phyloP scores from a whole-genome alignment of 2,329 filamentous ascomycete genomes.

The Daldinia sp. region DNA sequence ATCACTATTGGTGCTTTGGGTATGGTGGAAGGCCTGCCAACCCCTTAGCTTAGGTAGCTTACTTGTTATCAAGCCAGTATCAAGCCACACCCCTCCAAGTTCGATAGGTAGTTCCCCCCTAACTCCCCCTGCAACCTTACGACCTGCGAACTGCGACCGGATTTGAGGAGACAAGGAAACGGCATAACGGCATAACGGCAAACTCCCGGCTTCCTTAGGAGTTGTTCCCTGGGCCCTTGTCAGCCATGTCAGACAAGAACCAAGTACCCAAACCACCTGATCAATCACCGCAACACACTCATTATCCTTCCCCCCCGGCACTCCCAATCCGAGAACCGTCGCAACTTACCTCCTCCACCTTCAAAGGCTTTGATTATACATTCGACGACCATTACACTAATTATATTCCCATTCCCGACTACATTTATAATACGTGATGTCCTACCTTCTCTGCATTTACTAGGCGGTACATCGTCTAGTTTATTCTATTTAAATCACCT shows the following conservation, averaged over 20 bases:
- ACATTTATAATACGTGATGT: constrained; percentile 41
- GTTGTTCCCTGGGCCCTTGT: constrained; percentile 19
- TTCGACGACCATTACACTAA: constrained; percentile 29
- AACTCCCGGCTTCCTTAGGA: constrained; percentile 25
- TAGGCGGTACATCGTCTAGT: constrained; percentile 49
- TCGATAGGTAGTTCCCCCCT: constrained; percentile 21
- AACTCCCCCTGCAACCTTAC: constrained; percentile 1
- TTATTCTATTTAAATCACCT: constrained; percentile 36
- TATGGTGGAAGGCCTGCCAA: constrained; percentile 23
- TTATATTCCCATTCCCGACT: constrained; percentile 20
- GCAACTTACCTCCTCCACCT: constrained; percentile 37
- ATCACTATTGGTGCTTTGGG: constrained; percentile 22
- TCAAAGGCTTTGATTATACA: constrained; percentile 26
- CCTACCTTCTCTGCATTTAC: constrained; percentile 43
- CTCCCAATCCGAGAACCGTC: constrained; percentile 24
- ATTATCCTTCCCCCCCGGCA: constrained; percentile 21
- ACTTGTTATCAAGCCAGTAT: constrained; percentile 22
- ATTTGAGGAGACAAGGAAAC: constrained; percentile 31
- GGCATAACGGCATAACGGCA: constrained; percentile 16
- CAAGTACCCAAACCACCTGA: constrained; percentile 33
- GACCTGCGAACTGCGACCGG: constrained; percentile 21
- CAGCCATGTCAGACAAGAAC: constrained; percentile 40
- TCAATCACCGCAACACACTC: constrained; percentile 27
- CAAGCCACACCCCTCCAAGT: constrained; percentile 31
- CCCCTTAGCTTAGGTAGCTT: not conserved